Evolutionary conservation across 371 early-diverging fungal species (phyloP).

Genomic region (Zychaea mexicana): DNA sequence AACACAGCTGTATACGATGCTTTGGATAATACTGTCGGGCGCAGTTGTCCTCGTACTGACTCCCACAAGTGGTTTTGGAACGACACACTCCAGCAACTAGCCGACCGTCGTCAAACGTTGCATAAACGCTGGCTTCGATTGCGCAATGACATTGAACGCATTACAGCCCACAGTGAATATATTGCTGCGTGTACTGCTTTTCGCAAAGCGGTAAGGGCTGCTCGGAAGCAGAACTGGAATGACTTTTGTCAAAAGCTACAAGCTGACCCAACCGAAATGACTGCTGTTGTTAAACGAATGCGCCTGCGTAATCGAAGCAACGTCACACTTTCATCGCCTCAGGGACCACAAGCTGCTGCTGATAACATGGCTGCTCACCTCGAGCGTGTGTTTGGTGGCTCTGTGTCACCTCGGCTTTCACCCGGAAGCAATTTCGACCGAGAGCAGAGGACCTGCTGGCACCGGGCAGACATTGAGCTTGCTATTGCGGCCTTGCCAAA

Average conservation of each 20-base stretch:
- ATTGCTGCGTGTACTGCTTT: neutral
- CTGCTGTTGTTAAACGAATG: neutral
- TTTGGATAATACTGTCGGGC: constrained; percentile 12
- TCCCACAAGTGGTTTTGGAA: constrained; percentile 14
- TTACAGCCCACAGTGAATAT: constrained; percentile 6
- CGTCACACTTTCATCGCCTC: neutral
- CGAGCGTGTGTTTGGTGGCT: neutral
- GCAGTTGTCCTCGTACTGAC: neutral
- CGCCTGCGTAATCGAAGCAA: neutral
- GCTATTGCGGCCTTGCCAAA: constrained; percentile 5
- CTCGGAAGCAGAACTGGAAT: constrained; percentile 15
- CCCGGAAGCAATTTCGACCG: no score
- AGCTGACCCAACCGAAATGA: neutral
- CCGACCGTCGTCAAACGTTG: neutral
- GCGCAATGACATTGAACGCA: constrained; percentile 8
- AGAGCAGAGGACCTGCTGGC: neutral
- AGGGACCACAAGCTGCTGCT: constrained; percentile 4
- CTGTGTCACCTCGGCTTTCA: no score
- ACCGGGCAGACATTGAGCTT: neutral
- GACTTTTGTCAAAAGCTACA: constrained; percentile 10
- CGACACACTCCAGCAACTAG: constrained; percentile 8
- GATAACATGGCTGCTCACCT: neutral
- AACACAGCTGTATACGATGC: constrained; percentile 3
- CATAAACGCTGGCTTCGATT: constrained; percentile 5
- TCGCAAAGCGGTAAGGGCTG: neutral